phyloP scores from a whole-genome alignment of 2,329 filamentous ascomycete species.

The Ophiostoma piceae region DNA sequence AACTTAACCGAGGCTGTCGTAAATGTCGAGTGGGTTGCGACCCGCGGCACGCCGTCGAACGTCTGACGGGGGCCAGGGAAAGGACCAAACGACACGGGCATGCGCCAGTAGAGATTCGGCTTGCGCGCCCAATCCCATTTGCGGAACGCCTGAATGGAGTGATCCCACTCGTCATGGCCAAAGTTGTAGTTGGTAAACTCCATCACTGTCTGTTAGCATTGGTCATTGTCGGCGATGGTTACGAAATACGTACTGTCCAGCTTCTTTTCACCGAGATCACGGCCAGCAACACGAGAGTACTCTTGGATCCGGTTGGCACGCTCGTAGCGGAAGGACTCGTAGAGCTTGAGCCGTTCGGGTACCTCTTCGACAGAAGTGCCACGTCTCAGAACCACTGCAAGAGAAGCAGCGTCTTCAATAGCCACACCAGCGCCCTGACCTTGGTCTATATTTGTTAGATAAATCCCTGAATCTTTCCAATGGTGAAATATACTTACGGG shows the following conservation, averaged over 20 bases:
- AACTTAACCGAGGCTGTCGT: conserved; percentile 46
- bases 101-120: conserved; percentile 39
- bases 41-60: conserved; percentile 32
- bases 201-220: conserved; percentile 32
- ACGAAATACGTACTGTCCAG: neutral
- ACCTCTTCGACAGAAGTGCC: conserved; percentile 45
- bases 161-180: conserved; percentile 54
- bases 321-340: conserved; percentile 53
- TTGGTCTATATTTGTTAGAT: conserved; percentile 35
- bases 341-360: conserved; percentile 52
- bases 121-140: conserved; percentile 43
- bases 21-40: conserved; percentile 35
- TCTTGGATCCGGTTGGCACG: conserved; percentile 36
- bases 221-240: neutral
- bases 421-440: conserved; percentile 59
- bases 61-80: conserved; percentile 43
- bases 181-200: conserved; percentile 48
- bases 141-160: conserved; percentile 46
- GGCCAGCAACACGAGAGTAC: conserved; percentile 47
- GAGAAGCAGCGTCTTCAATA: conserved; percentile 60
- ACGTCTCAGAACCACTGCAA: conserved; percentile 51
- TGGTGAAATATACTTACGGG: conserved; percentile 32
- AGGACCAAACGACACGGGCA: conserved; percentile 44
- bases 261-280: conserved; percentile 40
- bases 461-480: neutral